A percentile compares a stretch with the other conserved stretches of the same genome.
phyloP scores from a whole-genome alignment of 495 filamentous ascomycete genomes.

The Friedmanniomyces endolithicus region DNA sequence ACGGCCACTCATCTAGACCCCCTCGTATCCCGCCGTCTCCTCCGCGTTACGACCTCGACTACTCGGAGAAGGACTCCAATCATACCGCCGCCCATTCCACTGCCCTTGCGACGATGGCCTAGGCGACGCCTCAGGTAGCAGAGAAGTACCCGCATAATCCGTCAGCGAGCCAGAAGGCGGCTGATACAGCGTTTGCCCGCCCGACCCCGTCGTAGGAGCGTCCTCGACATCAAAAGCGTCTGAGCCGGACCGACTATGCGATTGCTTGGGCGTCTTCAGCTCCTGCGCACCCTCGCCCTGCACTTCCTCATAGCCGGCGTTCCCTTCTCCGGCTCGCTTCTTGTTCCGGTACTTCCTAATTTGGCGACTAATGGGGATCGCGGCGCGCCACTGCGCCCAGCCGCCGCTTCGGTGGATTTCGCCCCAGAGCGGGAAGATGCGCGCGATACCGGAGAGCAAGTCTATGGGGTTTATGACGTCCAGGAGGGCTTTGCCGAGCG shows the following conservation, averaged over 20 bases:
- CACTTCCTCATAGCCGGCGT: background rate
- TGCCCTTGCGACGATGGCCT: background rate
- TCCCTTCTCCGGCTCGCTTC: background rate
- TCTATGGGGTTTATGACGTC: constrained; percentile 8
- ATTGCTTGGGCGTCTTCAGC: background rate
- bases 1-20: background rate
- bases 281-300: background rate
- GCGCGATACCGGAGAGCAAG: constrained; percentile 4
- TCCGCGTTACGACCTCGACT: background rate
- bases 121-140: background rate
- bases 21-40: background rate
- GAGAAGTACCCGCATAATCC: background rate
- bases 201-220: background rate
- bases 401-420: constrained; percentile 4
- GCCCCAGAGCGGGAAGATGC: background rate
- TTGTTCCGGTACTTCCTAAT: background rate
- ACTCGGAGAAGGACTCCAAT: constrained; percentile 2
- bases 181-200: constrained; percentile 1
- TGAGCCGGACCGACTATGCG: background rate
- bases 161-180: constrained; percentile 2
- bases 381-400: constrained; percentile 2
- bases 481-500: constrained; percentile 3
- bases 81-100: constrained; percentile 6
- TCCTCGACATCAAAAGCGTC: background rate
- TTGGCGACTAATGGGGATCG: background rate